Conservation (phyloP, 2,329 filamentous ascomycete species). For the Alternaria brassicicola region DNA sequence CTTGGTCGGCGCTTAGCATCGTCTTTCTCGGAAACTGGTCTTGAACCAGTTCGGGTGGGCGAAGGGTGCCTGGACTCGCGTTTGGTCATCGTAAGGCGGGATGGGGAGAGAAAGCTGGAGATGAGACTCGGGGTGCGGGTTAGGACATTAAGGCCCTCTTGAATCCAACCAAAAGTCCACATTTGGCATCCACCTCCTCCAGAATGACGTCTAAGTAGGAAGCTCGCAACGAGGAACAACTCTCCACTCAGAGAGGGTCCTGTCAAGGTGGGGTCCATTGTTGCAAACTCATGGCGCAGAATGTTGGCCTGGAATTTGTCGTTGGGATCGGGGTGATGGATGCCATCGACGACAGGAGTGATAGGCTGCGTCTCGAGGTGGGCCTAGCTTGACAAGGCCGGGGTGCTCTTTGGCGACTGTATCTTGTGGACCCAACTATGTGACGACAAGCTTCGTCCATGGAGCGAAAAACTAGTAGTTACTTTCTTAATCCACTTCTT, state of each 20-base stretch:
- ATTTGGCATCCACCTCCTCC: neutral
- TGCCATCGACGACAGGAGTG: conserved; percentile 12
- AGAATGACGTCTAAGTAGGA: conserved; percentile 11
- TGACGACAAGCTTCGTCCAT: conserved; percentile 12
- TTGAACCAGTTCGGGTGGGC: conserved; percentile 8
- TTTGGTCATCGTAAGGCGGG: conserved; percentile 5
- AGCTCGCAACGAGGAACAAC: neutral
- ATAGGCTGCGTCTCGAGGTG: conserved; percentile 5
- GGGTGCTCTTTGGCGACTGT: conserved; percentile 5
- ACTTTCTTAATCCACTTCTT: conserved; percentile 5
- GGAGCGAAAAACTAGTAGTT: conserved; percentile 8
- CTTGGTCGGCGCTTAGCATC: conserved; percentile 5
- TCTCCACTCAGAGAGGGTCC: conserved; percentile 6
- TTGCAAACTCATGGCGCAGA: neutral
- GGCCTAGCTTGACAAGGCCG: conserved; percentile 7
- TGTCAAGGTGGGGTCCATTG: conserved; percentile 3
- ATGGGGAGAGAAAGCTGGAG: conserved; percentile 11
- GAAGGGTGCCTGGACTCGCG: conserved; percentile 15
- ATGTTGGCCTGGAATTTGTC: conserved; percentile 6
- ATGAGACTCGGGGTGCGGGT: conserved; percentile 8
- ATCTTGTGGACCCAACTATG: conserved; percentile 12
- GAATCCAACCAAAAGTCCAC: conserved; percentile 9
- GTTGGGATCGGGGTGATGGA: conserved; percentile 9
- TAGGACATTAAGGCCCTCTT: conserved; percentile 12
- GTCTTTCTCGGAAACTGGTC: conserved; percentile 6